phyloP scores from a whole-genome alignment of 2,329 filamentous ascomycete species.

The Aurifilum marmelostoma region DNA sequence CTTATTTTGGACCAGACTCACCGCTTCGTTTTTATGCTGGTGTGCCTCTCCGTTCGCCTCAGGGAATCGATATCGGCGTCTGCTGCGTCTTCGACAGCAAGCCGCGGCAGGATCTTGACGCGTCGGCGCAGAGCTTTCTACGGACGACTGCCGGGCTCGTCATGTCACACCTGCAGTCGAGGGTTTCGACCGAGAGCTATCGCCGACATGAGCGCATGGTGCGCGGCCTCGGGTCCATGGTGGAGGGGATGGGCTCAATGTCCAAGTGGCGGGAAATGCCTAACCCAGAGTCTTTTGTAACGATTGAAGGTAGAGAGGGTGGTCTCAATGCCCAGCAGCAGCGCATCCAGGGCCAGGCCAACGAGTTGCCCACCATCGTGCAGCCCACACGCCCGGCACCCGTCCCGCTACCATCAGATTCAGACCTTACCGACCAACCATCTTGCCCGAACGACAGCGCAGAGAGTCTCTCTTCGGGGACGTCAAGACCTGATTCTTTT shows the following conservation, averaged over 20 bases:
- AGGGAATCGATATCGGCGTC: conserved; percentile 26
- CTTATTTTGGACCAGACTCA: conserved; percentile 3
- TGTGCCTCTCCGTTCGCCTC: conserved; percentile 23
- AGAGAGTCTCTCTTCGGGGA: not conserved
- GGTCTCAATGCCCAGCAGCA: conserved; percentile 10
- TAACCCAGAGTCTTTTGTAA: conserved; percentile 1
- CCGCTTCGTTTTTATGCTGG: conserved; percentile 23
- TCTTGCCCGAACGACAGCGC: not conserved
- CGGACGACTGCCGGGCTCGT: conserved; percentile 34
- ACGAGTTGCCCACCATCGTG: not conserved
- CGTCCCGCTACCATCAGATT: not conserved
- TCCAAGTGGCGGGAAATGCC: not conserved
- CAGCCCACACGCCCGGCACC: not conserved
- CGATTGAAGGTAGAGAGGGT: not conserved
- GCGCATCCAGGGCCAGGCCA: not conserved
- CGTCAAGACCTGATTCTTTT: not conserved
- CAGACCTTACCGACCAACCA: too few relatives aligned
- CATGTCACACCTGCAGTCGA: conserved; percentile 36
- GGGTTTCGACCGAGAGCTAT: conserved; percentile 31
- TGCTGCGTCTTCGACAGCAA: conserved; percentile 10
- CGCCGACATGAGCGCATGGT: conserved; percentile 35
- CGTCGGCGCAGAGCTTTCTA: conserved; percentile 30
- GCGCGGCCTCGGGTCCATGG: conserved; percentile 33
- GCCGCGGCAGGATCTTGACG: conserved; percentile 20
- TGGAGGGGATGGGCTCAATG: conserved; percentile 28